These are phyloP conservation scores for Leccinum huronense DNA, from an alignment of 1,284 basidiomycete genomes.

Conservation along the genomic window DNA sequence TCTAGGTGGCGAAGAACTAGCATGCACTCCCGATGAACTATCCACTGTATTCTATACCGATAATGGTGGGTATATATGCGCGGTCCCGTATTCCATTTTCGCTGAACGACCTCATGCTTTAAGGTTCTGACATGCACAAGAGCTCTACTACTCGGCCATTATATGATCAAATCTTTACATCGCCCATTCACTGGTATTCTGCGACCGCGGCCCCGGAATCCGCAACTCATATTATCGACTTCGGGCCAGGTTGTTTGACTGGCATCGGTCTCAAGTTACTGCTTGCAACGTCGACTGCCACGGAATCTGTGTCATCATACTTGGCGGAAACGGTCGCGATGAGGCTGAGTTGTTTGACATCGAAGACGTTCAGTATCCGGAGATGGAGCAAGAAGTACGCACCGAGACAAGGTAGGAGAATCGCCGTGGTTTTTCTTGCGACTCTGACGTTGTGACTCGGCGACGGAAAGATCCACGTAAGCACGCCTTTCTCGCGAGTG, in stretches of 20 bases:
- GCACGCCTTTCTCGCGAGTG: constrained; percentile 94
- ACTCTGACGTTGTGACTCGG: constrained; percentile 39
- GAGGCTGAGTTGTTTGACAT: constrained; percentile 83
- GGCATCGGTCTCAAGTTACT: constrained; percentile 86
- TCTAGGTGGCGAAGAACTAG: constrained; percentile 70
- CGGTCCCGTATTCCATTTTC: constrained; percentile 11
- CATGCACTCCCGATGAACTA: constrained; percentile 75
- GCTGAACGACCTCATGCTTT: constrained; percentile 17
- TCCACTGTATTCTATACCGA: constrained; percentile 92
- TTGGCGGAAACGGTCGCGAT: constrained; percentile 85
- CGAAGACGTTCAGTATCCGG: constrained; percentile 69
- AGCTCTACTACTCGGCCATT: constrained; percentile 68
- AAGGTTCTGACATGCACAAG: constrained; percentile 81
- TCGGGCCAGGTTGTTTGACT: constrained; percentile 91
- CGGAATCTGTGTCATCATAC: constrained; percentile 85
- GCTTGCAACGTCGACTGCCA: constrained; percentile 90
- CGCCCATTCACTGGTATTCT: constrained; percentile 89
- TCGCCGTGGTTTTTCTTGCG: constrained; percentile 4
- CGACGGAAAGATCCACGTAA: constrained; percentile 88
- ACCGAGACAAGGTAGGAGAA: constrained; percentile 76
- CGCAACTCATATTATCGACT: constrained; percentile 94
- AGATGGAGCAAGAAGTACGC: constrained; percentile 91
- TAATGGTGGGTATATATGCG: constrained; percentile 57
- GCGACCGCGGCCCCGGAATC: constrained; percentile 86
- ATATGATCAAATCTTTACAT: constrained; percentile 91